Evolutionary conservation across 306 rosid species (phyloP).

Genomic region (Cucurbita pepo): DNA sequence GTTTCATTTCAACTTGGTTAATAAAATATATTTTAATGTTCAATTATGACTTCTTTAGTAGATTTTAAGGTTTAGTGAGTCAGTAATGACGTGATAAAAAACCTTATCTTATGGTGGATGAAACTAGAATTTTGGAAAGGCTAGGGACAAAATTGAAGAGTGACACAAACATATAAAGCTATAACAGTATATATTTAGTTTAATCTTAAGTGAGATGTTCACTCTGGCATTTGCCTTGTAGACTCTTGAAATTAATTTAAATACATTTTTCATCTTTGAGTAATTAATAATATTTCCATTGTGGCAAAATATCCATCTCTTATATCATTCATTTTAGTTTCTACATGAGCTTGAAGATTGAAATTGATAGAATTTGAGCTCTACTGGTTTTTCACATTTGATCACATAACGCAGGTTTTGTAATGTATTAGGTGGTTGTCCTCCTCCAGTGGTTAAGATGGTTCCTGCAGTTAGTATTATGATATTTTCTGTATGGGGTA

Average conservation of each 20-base stretch:
- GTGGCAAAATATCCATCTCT: neutral
- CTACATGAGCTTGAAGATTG: neutral
- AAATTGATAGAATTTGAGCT: neutral
- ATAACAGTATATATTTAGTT: neutral
- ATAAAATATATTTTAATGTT: neutral
- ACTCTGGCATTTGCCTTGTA: neutral
- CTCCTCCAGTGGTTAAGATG: slow-evolving; percentile 35
- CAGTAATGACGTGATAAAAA: neutral
- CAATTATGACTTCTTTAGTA: neutral
- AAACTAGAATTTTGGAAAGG: neutral
- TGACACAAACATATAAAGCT: neutral
- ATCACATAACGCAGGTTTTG: slow-evolving; percentile 36
- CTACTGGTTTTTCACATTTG: neutral
- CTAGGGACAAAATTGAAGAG: neutral
- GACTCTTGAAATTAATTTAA: neutral
- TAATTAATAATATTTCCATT: neutral
- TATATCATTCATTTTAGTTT: neutral
- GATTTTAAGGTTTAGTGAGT: neutral
- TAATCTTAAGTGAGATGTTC: neutral
- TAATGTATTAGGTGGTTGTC: slow-evolving; percentile 45
- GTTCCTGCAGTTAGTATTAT: slow-evolving; percentile 51
- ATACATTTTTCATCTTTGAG: neutral
- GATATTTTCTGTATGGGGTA: slow-evolving; percentile 73
- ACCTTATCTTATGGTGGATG: neutral
- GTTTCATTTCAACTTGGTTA: neutral